A percentile compares a stretch with the other conserved stretches of the same genome.
Evolutionary conservation across 1,139 yeast genomes (phyloP).

Genomic region (Pichia sp.): DNA sequence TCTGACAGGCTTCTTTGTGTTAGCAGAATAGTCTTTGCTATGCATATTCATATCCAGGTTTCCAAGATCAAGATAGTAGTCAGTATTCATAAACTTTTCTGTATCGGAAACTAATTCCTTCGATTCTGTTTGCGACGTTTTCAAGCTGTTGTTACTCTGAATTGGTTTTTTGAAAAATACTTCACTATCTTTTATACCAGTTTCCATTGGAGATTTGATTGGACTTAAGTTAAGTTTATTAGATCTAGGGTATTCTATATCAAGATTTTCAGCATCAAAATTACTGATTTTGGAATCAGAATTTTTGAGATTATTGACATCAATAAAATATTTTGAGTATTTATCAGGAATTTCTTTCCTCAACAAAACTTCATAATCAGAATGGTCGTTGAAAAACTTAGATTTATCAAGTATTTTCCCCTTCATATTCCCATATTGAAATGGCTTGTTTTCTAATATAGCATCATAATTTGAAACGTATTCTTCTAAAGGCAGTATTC

Average conservation of each 20-base stretch:
- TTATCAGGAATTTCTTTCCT: slow-evolving; percentile 24
- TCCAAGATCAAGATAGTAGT: slow-evolving; percentile 7
- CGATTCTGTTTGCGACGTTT: neutral
- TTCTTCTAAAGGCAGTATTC: slow-evolving; percentile 11
- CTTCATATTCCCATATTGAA: slow-evolving; percentile 24
- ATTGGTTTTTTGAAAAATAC: slow-evolving; percentile 21
- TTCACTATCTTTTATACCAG: slow-evolving; percentile 23
- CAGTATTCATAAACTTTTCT: neutral
- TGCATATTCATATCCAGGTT: neutral
- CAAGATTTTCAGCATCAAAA: slow-evolving; percentile 3
- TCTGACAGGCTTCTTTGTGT: neutral
- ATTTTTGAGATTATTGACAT: slow-evolving; percentile 1
- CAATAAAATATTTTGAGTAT: slow-evolving; percentile 20
- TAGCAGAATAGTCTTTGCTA: neutral
- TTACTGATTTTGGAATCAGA: neutral
- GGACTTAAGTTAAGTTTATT: slow-evolving; percentile 22
- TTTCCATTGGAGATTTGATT: slow-evolving; percentile 14
- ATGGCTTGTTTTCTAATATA: slow-evolving; percentile 22
- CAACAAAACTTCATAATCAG: slow-evolving; percentile 25
- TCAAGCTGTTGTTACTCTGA: slow-evolving; percentile 4
- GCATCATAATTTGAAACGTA: slow-evolving; percentile 23
- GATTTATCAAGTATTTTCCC: slow-evolving; percentile 22
- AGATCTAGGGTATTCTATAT: slow-evolving; percentile 18
- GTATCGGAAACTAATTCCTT: too few species aligned
- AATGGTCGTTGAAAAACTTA: slow-evolving; percentile 19